A percentile compares a stretch with the other conserved stretches of the same genome.
Conservation (phyloP, 495 filamentous ascomycete species). For the Penicillium manginii region DNA sequence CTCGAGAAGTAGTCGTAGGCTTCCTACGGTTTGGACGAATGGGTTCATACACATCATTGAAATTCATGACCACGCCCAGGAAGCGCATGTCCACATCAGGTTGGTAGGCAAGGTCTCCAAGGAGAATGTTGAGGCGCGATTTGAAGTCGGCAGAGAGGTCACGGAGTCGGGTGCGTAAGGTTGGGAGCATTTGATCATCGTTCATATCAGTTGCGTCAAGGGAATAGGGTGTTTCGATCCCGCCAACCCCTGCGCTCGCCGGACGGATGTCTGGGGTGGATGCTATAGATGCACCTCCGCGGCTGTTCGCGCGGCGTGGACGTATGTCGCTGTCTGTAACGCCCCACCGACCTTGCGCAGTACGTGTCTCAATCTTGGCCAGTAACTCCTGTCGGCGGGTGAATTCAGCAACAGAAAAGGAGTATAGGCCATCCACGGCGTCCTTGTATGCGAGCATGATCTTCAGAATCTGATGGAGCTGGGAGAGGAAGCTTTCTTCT, state of each 20-base stretch:
- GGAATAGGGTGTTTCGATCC: constrained; percentile 37
- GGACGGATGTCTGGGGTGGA: constrained; percentile 37
- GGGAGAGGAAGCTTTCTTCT: constrained; percentile 83
- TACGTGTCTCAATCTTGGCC: constrained; percentile 70
- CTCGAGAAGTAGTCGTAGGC: constrained; percentile 42
- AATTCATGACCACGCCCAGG: constrained; percentile 96
- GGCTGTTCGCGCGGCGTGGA: constrained; percentile 31
- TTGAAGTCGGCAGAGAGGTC: constrained; percentile 75
- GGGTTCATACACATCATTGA: constrained; percentile 93
- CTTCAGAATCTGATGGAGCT: constrained; percentile 90
- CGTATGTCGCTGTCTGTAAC: constrained; percentile 58
- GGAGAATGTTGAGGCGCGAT: constrained; percentile 71
- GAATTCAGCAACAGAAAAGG: constrained; percentile 91
- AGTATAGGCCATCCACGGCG: constrained; percentile 91
- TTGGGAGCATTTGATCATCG: constrained; percentile 74
- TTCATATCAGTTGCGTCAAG: constrained; percentile 37
- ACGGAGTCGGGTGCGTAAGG: constrained; percentile 70
- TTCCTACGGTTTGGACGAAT: constrained; percentile 50
- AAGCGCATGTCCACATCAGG: constrained; percentile 95
- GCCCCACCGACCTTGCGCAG: constrained; percentile 65
- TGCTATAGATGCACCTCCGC: constrained; percentile 30
- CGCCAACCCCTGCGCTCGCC: constrained; percentile 31
- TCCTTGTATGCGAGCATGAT: constrained; percentile 94
- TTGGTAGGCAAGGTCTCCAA: constrained; percentile 91
- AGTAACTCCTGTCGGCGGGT: constrained; percentile 83